A percentile compares a stretch with the other conserved stretches of the same genome.
Conservation (phyloP, 306 rosid species). For the Malus sylvestris region DNA sequence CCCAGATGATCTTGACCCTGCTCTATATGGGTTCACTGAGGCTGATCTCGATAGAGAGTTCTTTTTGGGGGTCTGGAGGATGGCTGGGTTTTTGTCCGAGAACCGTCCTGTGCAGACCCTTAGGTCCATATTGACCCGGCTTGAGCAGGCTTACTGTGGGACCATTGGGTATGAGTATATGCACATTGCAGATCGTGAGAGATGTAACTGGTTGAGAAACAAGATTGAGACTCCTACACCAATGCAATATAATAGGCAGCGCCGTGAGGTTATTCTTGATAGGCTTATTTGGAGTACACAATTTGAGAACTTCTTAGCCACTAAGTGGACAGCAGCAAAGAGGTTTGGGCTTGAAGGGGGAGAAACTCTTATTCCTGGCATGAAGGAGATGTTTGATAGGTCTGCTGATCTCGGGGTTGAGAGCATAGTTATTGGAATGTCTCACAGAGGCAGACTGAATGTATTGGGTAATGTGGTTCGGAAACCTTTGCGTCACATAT, state of each 20-base stretch:
- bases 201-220: constrained; percentile 88
- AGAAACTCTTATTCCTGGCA: constrained; percentile 89
- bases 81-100: constrained; percentile 95
- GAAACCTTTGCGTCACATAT: constrained; percentile 88
- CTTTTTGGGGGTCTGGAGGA: constrained; percentile 93
- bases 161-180: constrained; percentile 90
- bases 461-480: constrained; percentile 88
- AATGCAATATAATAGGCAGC: constrained; percentile 57
- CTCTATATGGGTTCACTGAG: constrained; percentile 79
- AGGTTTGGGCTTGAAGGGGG: constrained; percentile 96
- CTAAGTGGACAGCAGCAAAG: constrained; percentile 90
- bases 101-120: constrained; percentile 94
- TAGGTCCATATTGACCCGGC: constrained; percentile 78
- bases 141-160: constrained; percentile 97
- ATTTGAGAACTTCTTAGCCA: constrained; percentile 89
- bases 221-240: constrained; percentile 81
- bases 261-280: constrained; percentile 83
- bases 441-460: constrained; percentile 82
- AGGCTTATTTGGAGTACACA: constrained; percentile 90
- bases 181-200: constrained; percentile 83
- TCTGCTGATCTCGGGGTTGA: constrained; percentile 94
- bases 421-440: constrained; percentile 95
- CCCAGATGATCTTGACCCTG: constrained; percentile 81
- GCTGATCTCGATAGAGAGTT: constrained; percentile 97
- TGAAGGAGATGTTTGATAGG: constrained; percentile 92